Evolutionary conservation across 139 green algal species (phyloP).

Genomic region (Chlorella sp.): DNA sequence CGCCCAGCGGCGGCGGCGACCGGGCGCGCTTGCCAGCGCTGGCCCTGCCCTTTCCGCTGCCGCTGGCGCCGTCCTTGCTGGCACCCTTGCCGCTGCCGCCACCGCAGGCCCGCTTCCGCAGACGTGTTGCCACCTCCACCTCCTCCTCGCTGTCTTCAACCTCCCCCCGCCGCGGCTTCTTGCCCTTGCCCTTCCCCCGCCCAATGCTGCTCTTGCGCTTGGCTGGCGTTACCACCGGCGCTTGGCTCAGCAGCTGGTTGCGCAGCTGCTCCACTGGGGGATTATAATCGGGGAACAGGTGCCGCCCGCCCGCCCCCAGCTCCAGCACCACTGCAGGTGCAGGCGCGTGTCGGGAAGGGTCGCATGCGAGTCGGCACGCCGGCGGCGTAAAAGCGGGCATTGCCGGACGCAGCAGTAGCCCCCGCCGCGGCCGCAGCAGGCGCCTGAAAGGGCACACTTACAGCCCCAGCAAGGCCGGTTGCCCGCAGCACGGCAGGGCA

Average conservation of each 20-base stretch:
- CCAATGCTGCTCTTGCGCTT: neutral
- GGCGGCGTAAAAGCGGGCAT: neutral
- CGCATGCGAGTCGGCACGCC: neutral
- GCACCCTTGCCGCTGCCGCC: neutral
- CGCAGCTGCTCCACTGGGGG: neutral
- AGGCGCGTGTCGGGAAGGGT: too few species aligned
- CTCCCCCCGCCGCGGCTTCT: too few species aligned
- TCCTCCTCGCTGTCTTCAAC: too few species aligned
- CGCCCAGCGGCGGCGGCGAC: too few species aligned
- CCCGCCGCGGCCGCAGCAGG: neutral
- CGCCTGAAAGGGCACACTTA: neutral
- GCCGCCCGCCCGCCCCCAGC: neutral
- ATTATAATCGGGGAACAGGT: neutral
- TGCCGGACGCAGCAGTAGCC: neutral
- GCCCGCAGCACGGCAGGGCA: neutral
- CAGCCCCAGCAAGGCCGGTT: too few species aligned
- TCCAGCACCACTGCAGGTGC: conserved; percentile 12
- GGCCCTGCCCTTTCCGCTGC: neutral
- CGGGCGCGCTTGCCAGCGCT: neutral
- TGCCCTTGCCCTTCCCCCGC: too few species aligned
- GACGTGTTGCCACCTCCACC: too few species aligned
- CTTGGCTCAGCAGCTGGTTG: neutral
- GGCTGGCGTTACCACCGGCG: neutral
- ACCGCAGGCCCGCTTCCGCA: too few species aligned
- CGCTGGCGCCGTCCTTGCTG: neutral